Evolutionary conservation across 2,329 filamentous ascomycete genomes (phyloP).

Genomic region (Fusarium poae): DNA sequence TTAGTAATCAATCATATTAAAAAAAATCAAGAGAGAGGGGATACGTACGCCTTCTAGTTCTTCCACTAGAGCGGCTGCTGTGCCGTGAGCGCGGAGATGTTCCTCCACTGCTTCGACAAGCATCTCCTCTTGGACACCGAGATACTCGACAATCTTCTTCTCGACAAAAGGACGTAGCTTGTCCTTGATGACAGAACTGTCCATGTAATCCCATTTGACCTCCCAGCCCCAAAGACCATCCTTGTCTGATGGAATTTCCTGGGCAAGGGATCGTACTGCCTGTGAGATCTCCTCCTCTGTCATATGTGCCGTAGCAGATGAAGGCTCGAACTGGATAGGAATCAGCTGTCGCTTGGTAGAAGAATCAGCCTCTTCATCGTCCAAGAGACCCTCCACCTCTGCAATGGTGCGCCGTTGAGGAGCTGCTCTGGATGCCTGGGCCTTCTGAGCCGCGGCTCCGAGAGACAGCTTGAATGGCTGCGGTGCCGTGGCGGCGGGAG

Average conservation of each 20-base stretch:
- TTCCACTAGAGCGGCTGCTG: slow-evolving; percentile 84
- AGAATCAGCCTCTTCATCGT: slow-evolving; percentile 89
- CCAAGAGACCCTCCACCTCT: slow-evolving; percentile 92
- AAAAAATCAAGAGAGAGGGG: not conserved
- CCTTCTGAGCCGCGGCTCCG: slow-evolving; percentile 85
- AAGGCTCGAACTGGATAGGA: slow-evolving; percentile 84
- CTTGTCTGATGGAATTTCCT: slow-evolving; percentile 90
- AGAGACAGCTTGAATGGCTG: slow-evolving; percentile 93
- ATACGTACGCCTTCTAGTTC: slow-evolving; percentile 83
- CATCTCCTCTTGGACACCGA: slow-evolving; percentile 96
- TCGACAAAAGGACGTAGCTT: slow-evolving; percentile 95
- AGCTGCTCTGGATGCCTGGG: slow-evolving; percentile 67
- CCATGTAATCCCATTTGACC: slow-evolving; percentile 92
- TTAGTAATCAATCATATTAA: slow-evolving; percentile 32
- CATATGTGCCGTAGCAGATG: slow-evolving; percentile 72
- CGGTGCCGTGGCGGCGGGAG: slow-evolving; percentile 63
- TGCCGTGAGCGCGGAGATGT: slow-evolving; percentile 80
- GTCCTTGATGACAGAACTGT: slow-evolving; percentile 82
- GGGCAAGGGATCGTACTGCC: slow-evolving; percentile 83
- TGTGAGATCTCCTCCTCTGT: slow-evolving; percentile 89
- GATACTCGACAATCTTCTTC: slow-evolving; percentile 97
- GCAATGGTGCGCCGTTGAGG: slow-evolving; percentile 83
- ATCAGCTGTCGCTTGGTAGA: slow-evolving; percentile 80
- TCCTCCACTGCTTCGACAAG: slow-evolving; percentile 93
- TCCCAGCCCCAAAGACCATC: slow-evolving; percentile 92